Conservation (phyloP, 2,329 filamentous ascomycete species). For the Cercospora zeae-maydis region DNA sequence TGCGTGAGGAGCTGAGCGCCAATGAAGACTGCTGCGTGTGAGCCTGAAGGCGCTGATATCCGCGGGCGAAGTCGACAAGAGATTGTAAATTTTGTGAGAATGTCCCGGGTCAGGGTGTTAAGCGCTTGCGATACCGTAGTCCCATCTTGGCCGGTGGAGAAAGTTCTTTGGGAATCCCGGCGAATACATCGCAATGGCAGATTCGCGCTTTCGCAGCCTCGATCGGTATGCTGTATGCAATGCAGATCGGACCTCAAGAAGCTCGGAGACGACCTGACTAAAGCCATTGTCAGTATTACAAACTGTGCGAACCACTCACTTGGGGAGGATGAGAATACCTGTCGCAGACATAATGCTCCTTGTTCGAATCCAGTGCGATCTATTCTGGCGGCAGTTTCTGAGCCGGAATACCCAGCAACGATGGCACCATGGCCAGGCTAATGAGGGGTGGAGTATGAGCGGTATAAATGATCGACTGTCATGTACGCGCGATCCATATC, state of each 20-base stretch:
- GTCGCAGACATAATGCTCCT: background rate
- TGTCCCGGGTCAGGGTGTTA: background rate
- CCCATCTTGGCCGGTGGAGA: background rate
- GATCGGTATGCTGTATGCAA: background rate
- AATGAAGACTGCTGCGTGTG: background rate
- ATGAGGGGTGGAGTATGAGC: background rate
- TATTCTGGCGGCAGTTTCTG: background rate
- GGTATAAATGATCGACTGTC: background rate
- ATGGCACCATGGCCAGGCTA: background rate
- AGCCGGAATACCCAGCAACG: background rate
- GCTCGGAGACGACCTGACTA: background rate
- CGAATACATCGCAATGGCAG: background rate
- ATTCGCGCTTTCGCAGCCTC: background rate
- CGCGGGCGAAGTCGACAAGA: background rate
- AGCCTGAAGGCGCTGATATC: background rate
- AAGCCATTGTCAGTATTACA: background rate
- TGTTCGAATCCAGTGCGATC: background rate
- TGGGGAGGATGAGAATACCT: background rate
- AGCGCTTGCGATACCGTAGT: background rate
- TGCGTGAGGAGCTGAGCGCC: background rate
- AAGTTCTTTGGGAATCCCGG: background rate
- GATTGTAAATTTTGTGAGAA: background rate
- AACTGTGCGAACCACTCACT: background rate
- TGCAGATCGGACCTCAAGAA: background rate
- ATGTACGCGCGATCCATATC: background rate